A percentile compares a stretch with the other conserved stretches of the same genome.
Conservation (phyloP, 495 filamentous ascomycete genomes). For the Lasiosphaeria ovina region DNA sequence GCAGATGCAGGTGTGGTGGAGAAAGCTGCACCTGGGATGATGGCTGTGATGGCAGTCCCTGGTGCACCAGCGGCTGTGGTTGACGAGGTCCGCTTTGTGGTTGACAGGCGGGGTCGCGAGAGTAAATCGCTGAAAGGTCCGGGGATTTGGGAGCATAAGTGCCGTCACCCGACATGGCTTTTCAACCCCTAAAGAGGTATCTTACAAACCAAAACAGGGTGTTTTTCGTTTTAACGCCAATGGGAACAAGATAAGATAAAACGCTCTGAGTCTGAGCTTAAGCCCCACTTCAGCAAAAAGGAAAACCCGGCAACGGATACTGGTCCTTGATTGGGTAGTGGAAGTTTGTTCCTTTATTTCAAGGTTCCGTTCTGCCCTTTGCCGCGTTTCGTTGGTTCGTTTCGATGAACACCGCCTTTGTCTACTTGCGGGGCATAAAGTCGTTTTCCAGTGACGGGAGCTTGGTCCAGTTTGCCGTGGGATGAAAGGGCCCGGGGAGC, state of each 20-base stretch:
- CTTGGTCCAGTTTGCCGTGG: neutral
- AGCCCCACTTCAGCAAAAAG: neutral
- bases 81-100: constrained; percentile 20
- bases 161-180: constrained; percentile 44
- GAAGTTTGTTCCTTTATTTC: neutral
- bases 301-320: neutral
- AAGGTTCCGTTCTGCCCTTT: neutral
- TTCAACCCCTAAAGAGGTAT: neutral
- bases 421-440: neutral
- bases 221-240: too few relatives aligned
- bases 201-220: too few relatives aligned
- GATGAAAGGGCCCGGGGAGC: neutral
- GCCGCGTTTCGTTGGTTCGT: neutral
- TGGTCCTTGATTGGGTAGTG: neutral
- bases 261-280: neutral
- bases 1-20: constrained; percentile 24
- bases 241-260: constrained; percentile 29
- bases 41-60: constrained; percentile 26
- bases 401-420: neutral
- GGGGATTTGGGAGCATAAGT: constrained; percentile 56
- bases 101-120: constrained; percentile 29
- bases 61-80: constrained; percentile 18
- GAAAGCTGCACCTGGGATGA: constrained; percentile 19
- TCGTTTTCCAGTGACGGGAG: neutral
- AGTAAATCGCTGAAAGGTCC: constrained; percentile 53